A percentile compares a stretch with the other conserved stretches of the same genome.
Evolutionary conservation across 257 asterid species (phyloP).

Genomic region (Solanum etuberosum): DNA sequence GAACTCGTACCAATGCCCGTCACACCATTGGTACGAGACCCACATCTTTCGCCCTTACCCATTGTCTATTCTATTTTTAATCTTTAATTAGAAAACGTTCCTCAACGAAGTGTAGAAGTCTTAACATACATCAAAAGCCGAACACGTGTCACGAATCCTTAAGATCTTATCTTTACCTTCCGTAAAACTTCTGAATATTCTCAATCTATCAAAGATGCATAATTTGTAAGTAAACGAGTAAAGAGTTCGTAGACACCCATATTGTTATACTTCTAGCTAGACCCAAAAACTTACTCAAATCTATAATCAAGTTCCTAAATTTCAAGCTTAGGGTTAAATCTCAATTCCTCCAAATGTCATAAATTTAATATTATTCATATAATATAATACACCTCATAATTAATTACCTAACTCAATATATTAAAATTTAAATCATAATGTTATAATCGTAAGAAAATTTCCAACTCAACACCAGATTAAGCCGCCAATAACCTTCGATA

Average conservation of each 20-base stretch:
- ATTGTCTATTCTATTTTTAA: not conserved
- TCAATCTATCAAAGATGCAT: no score
- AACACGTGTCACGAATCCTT: not conserved
- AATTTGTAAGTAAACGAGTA: no score
- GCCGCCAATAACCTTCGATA: not conserved
- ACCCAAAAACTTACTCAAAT: no score
- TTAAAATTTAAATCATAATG: no score
- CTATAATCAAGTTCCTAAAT: not conserved
- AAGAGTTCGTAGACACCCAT: no score
- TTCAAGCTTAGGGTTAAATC: not conserved
- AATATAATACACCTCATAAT: not conserved
- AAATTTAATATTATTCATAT: no score
- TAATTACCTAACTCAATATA: not conserved
- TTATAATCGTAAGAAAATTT: no score
- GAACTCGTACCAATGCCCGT: not conserved
- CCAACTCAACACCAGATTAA: not conserved
- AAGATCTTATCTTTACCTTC: not conserved
- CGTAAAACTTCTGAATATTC: not conserved
- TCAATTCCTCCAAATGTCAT: not conserved
- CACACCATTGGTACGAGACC: no score
- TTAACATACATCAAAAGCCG: not conserved
- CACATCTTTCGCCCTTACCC: not conserved
- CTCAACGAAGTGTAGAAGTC: not conserved
- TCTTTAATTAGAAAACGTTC: no score
- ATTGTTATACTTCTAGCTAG: no score